A percentile compares a stretch with the other conserved stretches of the same genome.
These are phyloP conservation scores for Notholithocarpus densiflorus DNA, from an alignment of 306 rosid species.

Conservation along the genomic window DNA sequence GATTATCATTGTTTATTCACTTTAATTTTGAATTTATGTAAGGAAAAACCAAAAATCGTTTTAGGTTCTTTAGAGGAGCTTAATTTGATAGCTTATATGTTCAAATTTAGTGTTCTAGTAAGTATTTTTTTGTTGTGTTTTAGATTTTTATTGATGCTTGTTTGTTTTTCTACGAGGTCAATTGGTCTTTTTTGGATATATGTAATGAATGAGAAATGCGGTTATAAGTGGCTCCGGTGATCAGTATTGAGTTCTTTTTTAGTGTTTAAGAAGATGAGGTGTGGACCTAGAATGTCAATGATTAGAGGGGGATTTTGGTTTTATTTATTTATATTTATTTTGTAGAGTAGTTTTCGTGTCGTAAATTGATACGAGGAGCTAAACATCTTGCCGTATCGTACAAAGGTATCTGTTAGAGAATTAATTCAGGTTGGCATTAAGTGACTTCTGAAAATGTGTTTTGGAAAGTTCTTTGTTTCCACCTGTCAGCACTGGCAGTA, in stretches of 20 bases:
- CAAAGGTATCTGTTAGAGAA: background rate
- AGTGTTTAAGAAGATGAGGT: background rate
- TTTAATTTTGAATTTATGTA: background rate
- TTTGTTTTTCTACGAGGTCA: background rate
- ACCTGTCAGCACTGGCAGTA: background rate
- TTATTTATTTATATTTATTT: no score
- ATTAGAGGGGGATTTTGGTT: background rate
- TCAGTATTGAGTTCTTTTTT: background rate
- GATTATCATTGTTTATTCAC: conserved; percentile 13
- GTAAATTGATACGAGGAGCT: no score
- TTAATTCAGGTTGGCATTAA: background rate
- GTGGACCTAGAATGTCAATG: background rate
- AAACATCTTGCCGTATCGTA: no score
- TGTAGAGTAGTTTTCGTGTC: background rate
- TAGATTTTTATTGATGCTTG: background rate
- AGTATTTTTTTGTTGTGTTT: background rate
- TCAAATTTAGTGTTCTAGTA: background rate
- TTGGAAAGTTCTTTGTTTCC: background rate
- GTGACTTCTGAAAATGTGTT: no score
- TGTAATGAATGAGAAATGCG: background rate
- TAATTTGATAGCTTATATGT: background rate
- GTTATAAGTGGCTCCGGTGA: background rate
- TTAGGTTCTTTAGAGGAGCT: conserved; percentile 14
- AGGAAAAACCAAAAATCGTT: background rate
- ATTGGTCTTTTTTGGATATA: background rate